Base-by-base conservation (phyloP, 1,139 yeast genomes). In the Saccharomycopsis phalli region DNA sequence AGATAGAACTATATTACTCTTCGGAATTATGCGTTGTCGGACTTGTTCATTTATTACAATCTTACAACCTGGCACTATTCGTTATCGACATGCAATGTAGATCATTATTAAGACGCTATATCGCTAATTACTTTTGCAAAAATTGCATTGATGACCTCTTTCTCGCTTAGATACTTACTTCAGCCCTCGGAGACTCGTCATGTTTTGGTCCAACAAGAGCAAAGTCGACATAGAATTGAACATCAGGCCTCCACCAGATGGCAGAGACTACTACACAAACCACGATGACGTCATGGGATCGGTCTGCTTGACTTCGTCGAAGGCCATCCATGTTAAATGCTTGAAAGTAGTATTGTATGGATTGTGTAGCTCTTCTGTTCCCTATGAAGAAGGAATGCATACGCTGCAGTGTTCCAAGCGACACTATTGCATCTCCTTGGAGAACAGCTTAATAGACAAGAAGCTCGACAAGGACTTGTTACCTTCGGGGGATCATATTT, bases 321-420 rank as follows among this genome's bases (percentile, higher is more conserved):
- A 4, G 10, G 21, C 25, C 20, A 32, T 41, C 17, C 3, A 6
- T 8, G n/a, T 28, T 6, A 38, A 37, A 13, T n/a, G 17, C 21
- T 29, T 41, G 14, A 37, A 27, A 20, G 41, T 41, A 11, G 16
- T 20, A 5, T 32, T 41, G n/a, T 41, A 37, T 28, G 44, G 44
- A 3, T 16, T 41, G 28, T 31, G 34, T 17, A 22, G 28, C 11
- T 26, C 37, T 7, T 8, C 37, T 10, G 23, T 19, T 8, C 44
- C 44, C 4, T 35, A 41, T n/a, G 34, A 10, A 2, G 5, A 16
- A 5, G 34, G n/a, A n/a, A 32, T 18, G 8, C 18, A 34, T 11
- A 37, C 44, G 4, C 33, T 13, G 18, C 14, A 41, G 18, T n/a
- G 10, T 4, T 19, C 41, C 4, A 38, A 41, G 26, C 31, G 19